Base-by-base conservation (phyloP, 1,284 basidiomycete species). In the Athelia psychrophila region DNA sequence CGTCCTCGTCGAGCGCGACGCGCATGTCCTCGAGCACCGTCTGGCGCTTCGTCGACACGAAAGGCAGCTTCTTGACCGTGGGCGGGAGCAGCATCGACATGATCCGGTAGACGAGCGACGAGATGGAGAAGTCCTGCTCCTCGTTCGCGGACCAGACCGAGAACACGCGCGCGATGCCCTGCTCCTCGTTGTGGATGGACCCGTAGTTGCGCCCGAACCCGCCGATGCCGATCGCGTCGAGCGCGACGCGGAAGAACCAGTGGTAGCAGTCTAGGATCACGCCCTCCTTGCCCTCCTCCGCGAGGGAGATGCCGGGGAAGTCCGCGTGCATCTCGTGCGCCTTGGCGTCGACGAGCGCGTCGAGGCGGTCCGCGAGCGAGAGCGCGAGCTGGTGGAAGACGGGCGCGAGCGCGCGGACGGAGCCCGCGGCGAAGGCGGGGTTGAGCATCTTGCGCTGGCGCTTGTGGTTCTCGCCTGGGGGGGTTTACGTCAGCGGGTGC, bases 391-490 rank as follows among this genome's bases (percentile, higher is more conserved):
- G 16, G 6, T 6, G 6, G 20, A 42, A 42, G 38, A 42, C 20
- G n/a, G 38, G 38, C n/a, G 38, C 38, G n/a, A 42, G 38, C 6
- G 16, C 38, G 6, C n/a, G 6, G 38, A 42, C 38, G 38, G 16
- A 18, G 20, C 20, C 20, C 38, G 16, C n/a, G n/a, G 38, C 6
- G 38, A 42, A 42, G 20, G 38, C 38, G n/a, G 38, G 38, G 38
- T 42, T 42, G 38, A 42, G 38, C 38, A 42, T 42, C 38, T 42
- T 42, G 38, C 38, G 38, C 20, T 42, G 38, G 16, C 38, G 38
- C 20, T 42, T 42, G 38, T 42, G 38, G 38, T 42, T 22, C 16
- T 42, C 38, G n/a, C 38, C 38, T 30, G 27, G 6, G 27, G 13
- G 27, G 5, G 27, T 30, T 5, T 13, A 13, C 27, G 27, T 30